These are phyloP conservation scores for Exophiala mesophila DNA, from an alignment of 2,329 filamentous ascomycete species.

Conservation along the genomic window DNA sequence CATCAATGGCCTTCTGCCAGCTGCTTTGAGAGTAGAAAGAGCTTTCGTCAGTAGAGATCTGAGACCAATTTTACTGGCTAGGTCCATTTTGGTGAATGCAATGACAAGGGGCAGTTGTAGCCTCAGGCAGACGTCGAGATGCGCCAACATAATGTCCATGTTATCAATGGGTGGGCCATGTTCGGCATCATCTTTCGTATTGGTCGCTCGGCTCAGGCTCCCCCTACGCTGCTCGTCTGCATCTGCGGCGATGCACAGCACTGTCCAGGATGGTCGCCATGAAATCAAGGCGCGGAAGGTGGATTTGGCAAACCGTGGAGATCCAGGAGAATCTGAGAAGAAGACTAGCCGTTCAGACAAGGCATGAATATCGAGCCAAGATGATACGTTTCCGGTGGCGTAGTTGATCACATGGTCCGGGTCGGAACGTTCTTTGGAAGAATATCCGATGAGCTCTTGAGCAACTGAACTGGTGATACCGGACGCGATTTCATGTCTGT, in stretches of 20 bases:
- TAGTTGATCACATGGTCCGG: constrained; percentile 57
- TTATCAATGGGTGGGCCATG: constrained; percentile 3
- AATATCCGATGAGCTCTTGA: constrained; percentile 87
- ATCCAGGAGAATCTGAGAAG: constrained; percentile 85
- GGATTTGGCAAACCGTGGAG: constrained; percentile 82
- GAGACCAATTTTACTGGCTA: constrained; percentile 69
- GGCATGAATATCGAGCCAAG: constrained; percentile 92
- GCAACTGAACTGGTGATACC: constrained; percentile 92
- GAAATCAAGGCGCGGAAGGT: constrained; percentile 85
- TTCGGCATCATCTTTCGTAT: constrained; percentile 50
- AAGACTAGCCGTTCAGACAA: constrained; percentile 75
- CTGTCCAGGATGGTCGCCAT: constrained; percentile 91
- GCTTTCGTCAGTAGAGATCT: constrained; percentile 67
- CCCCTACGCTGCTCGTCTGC: constrained; percentile 49
- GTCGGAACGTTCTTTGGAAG: constrained; percentile 30
- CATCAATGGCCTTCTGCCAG: constrained; percentile 68
- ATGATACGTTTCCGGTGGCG: constrained; percentile 76
- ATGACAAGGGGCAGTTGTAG: constrained; percentile 72
- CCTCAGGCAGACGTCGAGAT: constrained; percentile 80
- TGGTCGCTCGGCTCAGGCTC: constrained; percentile 35
- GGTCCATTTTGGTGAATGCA: constrained; percentile 84
- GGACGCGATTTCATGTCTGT: constrained; percentile 86
- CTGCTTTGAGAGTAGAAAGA: constrained; percentile 70
- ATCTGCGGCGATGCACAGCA: constrained; percentile 82
- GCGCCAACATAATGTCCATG: constrained; percentile 69